Evolutionary conservation across 352 stramenopile species (phyloP).

Genomic region (Halophytophthora batemanensis): DNA sequence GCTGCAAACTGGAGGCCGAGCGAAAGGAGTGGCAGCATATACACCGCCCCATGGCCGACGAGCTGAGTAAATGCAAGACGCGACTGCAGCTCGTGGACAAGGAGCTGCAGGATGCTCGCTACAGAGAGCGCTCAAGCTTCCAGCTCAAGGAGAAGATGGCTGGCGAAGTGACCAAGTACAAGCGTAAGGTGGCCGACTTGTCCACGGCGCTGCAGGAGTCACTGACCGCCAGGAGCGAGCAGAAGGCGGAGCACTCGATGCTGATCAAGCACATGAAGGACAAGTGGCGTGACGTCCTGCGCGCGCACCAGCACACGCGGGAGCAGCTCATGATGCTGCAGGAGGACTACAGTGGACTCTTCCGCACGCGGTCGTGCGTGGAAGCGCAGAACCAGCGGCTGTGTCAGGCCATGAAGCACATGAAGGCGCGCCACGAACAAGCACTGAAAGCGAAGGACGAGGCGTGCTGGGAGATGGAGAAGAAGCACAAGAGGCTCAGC

Average conservation of each 20-base stretch:
- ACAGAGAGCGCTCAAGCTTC: slow-evolving; percentile 58
- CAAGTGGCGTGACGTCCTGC: slow-evolving; percentile 61
- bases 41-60: slow-evolving; percentile 46
- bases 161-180: slow-evolving; percentile 41
- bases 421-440: slow-evolving; percentile 47
- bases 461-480: slow-evolving; percentile 62
- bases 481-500: slow-evolving; percentile 46
- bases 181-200: slow-evolving; percentile 58
- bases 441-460: slow-evolving; percentile 46
- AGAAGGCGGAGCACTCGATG: slow-evolving; percentile 45
- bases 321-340: slow-evolving; percentile 66
- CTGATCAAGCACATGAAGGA: slow-evolving; percentile 56
- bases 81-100: slow-evolving; percentile 61
- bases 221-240: slow-evolving; percentile 37
- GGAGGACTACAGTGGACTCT: slow-evolving; percentile 71
- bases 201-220: slow-evolving; percentile 49
- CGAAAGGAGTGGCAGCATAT: slow-evolving; percentile 64
- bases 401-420: slow-evolving; percentile 36
- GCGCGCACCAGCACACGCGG: slow-evolving; percentile 36
- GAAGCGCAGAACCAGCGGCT: slow-evolving; percentile 49
- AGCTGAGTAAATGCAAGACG: slow-evolving; percentile 50
- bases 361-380: slow-evolving; percentile 33
- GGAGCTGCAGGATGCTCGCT: slow-evolving; percentile 57
- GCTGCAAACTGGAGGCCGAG: slow-evolving; percentile 61
- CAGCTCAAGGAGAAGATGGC: slow-evolving; percentile 71